Evolutionary conservation across 2,329 filamentous ascomycete genomes (phyloP).

Genomic region (Talaromyces verruculosus): DNA sequence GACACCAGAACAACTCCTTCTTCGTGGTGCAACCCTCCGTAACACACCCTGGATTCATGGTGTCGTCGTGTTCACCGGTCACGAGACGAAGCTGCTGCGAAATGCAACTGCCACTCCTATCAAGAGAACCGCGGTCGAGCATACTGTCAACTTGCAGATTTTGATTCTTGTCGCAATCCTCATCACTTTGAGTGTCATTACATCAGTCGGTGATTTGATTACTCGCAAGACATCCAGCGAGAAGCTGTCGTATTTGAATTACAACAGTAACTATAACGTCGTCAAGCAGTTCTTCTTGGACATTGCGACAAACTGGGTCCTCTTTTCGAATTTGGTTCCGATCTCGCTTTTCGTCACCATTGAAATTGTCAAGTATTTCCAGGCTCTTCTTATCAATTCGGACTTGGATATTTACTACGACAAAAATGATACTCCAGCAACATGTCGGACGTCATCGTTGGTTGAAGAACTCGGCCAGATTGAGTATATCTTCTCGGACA

Average conservation of each 20-base stretch:
- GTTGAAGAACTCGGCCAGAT: constrained; percentile 98
- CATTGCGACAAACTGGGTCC: constrained; percentile 96
- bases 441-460: constrained; percentile 91
- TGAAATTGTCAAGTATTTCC: constrained; percentile 96
- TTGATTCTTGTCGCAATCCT: constrained; percentile 84
- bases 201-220: constrained; percentile 86
- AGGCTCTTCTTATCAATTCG: constrained; percentile 95
- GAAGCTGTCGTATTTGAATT: constrained; percentile 70
- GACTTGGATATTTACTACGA: constrained; percentile 98
- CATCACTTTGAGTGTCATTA: constrained; percentile 79
- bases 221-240: constrained; percentile 64
- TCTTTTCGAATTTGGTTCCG: constrained; percentile 94
- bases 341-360: constrained; percentile 98
- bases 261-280: constrained; percentile 63
- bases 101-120: constrained; percentile 97
- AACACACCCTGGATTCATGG: constrained; percentile 98
- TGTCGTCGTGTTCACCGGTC: constrained; percentile 92
- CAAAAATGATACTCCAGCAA: constrained; percentile 89
- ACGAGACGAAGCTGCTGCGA: constrained; percentile 98
- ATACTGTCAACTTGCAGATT: constrained; percentile 90
- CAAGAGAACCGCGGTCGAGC: constrained; percentile 94
- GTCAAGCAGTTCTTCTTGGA: constrained; percentile 85
- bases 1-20: constrained; percentile 85
- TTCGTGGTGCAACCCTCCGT: constrained; percentile 87
- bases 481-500: constrained; percentile 97